A percentile compares a stretch with the other conserved stretches of the same genome.
Evolutionary conservation across 371 early-diverging fungal species (phyloP).

Genomic region (Mucor racemosus): DNA sequence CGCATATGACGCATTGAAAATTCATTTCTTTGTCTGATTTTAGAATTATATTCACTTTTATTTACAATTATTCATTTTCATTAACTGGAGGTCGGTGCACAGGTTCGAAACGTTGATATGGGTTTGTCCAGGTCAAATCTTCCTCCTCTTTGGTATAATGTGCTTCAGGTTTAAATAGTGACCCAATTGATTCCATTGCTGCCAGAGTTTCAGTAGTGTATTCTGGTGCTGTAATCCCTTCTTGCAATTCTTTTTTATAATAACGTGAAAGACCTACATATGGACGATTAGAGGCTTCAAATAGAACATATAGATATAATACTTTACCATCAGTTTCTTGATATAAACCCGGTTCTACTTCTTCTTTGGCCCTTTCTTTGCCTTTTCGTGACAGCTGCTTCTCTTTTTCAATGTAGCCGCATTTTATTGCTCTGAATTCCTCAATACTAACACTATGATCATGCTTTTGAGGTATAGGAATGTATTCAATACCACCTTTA

Average conservation of each 20-base stretch:
- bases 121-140: constrained; percentile 21
- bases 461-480: not conserved
- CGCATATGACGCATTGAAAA: too few species aligned
- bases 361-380: not conserved
- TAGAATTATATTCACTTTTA: not conserved
- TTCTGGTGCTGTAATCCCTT: not conserved
- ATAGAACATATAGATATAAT: not conserved
- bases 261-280: not conserved
- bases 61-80: constrained; percentile 15
- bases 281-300: not conserved
- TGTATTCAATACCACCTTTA: constrained; percentile 12
- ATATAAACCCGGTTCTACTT: not conserved
- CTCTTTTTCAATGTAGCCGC: not conserved
- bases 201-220: constrained; percentile 28
- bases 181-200: constrained; percentile 22
- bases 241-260: not conserved
- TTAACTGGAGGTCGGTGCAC: not conserved
- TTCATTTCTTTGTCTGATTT: too few species aligned
- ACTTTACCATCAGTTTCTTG: not conserved
- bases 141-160: constrained; percentile 15
- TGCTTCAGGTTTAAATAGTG: constrained; percentile 12
- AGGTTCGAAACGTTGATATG: constrained; percentile 5
- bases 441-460: constrained; percentile 22
- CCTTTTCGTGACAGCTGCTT: not conserved
- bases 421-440: constrained; percentile 10